Percentiles rank a stretch among this genome's conserved stretches.
Evolutionary conservation across 106 monocot genomes (phyloP).

Genomic region (Narthecium ossifragum): DNA sequence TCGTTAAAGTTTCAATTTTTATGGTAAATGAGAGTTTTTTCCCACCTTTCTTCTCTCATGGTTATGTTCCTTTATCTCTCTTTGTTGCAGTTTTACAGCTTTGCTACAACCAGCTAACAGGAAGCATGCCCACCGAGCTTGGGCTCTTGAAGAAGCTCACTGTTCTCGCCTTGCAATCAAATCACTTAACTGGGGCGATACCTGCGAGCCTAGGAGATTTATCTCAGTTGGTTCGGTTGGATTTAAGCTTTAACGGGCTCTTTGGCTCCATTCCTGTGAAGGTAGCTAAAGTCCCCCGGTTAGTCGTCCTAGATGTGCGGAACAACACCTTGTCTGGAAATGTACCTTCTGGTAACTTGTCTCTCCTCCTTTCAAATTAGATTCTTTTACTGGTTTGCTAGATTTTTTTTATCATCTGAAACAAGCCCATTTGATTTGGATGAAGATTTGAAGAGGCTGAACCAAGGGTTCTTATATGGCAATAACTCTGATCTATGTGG

Average conservation of each 20-base stretch:
- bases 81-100: constrained; percentile 68
- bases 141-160: constrained; percentile 54
- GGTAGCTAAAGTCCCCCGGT: constrained; percentile 37
- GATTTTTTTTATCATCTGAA: constrained; percentile 1
- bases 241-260: constrained; percentile 70
- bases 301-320: constrained; percentile 53
- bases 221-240: constrained; percentile 37
- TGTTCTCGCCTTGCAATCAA: constrained; percentile 74
- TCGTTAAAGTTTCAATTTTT: no score
- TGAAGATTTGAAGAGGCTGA: constrained; percentile 55
- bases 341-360: constrained; percentile 66
- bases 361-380: not conserved
- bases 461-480: constrained; percentile 43
- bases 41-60: not conserved
- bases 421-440: not conserved
- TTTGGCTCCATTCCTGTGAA: constrained; percentile 77
- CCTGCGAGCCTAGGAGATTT: constrained; percentile 76
- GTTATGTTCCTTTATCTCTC: not conserved
- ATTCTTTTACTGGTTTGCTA: no score
- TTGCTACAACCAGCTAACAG: constrained; percentile 76
- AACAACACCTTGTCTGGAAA: constrained; percentile 78
- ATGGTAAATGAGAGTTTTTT: no score
- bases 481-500: constrained; percentile 68
- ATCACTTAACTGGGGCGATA: constrained; percentile 66
- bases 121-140: constrained; percentile 67